Evolutionary conservation across 2,329 filamentous ascomycete species (phyloP).

Genomic region (Elsinoe australis): DNA sequence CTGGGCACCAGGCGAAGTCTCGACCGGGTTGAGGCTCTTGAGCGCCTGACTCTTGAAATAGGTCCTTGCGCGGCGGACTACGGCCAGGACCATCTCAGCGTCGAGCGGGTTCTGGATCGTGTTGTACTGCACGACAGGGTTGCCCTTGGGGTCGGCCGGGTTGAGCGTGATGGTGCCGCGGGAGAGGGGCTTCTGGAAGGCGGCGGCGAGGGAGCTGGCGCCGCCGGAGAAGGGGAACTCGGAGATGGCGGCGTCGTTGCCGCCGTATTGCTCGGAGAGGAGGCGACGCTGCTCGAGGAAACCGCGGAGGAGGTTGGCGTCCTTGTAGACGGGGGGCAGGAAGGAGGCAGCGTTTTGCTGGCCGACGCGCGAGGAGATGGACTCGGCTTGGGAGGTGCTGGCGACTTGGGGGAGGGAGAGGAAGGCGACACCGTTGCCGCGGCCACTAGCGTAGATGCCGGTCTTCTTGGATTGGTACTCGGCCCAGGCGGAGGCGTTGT

Average conservation of each 20-base stretch:
- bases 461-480: constrained; percentile 26
- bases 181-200: constrained; percentile 31
- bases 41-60: constrained; percentile 31
- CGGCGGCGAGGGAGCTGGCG: constrained; percentile 22
- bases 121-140: constrained; percentile 31
- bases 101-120: constrained; percentile 34
- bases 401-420: constrained; percentile 21
- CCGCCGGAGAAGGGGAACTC: constrained; percentile 22
- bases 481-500: constrained; percentile 17
- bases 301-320: constrained; percentile 17
- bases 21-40: constrained; percentile 28
- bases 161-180: constrained; percentile 35
- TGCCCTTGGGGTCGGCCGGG: constrained; percentile 28
- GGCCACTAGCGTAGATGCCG: constrained; percentile 20
- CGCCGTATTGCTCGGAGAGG: constrained; percentile 16
- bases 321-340: constrained; percentile 21
- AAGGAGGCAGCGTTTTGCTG: constrained; percentile 21
- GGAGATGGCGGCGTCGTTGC: constrained; percentile 19
- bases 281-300: constrained; percentile 21
- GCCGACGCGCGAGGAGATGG: constrained; percentile 16
- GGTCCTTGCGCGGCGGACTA: constrained; percentile 31
- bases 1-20: constrained; percentile 26
- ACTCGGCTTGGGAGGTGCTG: constrained; percentile 11
- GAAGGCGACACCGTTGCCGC: constrained; percentile 23
- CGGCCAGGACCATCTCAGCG: constrained; percentile 29